Evolutionary conservation across 2,329 filamentous ascomycete species (phyloP).

Genomic region (Calonectria ilicicola): DNA sequence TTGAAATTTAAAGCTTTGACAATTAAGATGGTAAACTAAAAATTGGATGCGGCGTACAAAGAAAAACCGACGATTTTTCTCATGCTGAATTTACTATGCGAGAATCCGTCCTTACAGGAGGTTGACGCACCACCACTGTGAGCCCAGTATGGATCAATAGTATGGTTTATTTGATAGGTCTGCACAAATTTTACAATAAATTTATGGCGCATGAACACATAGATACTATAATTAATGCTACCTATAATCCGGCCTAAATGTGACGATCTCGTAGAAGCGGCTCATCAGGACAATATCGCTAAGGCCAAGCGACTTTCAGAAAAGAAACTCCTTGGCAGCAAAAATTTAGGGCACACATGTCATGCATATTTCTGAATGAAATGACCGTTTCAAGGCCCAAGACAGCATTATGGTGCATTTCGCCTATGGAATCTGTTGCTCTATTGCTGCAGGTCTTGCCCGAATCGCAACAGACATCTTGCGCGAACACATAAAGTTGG

Average conservation of each 20-base stretch:
- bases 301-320: background rate
- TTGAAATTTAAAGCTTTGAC: background rate
- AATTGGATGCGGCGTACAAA: background rate
- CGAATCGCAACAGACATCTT: background rate
- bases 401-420: background rate
- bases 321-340: background rate
- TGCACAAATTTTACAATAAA: background rate
- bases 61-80: background rate
- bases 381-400: background rate
- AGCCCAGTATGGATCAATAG: background rate
- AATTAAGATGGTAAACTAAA: background rate
- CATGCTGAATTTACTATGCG: background rate
- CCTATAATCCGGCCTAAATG: background rate
- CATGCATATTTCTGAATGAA: background rate
- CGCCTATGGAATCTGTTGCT: background rate
- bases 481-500: background rate
- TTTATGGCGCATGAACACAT: background rate
- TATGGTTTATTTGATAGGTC: background rate
- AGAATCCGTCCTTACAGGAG: background rate
- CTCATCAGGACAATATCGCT: background rate
- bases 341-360: background rate
- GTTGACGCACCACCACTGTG: background rate
- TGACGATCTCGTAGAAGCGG: background rate
- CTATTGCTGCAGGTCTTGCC: background rate
- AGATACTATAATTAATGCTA: background rate